Base-by-base conservation (phyloP, 805 yeast species). In the Kockiozyma suomiensis region DNA sequence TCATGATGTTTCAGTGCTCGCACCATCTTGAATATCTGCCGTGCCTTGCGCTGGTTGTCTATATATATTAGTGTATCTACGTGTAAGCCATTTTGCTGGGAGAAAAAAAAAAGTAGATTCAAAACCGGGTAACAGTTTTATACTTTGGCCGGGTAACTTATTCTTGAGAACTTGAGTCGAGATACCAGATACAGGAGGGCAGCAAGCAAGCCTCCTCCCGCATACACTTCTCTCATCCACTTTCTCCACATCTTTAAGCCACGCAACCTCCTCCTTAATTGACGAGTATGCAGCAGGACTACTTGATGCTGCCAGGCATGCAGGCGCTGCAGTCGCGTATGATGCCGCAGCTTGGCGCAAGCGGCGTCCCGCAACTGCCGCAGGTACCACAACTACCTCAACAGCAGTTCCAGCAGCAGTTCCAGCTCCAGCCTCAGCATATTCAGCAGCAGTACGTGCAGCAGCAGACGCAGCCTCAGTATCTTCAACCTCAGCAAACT, bases 1-100 rank as follows among this genome's bases (percentile, higher is more conserved):
- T 94, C 99, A 75, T 94, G 99, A 77, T 88, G 90, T 74, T 94
- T 94, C 62, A 94, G 82, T 69, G 88, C 81, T 74, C 99, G 82
- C 50, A 88, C 96, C 96, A 88, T 88, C 43, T 40, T 76, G 4
- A 23, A 5, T n/a, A 3, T 40, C 25, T 19, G 15, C 17, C 15
- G n/a, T 32, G 37, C 7, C 13, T 6, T 19, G 10, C 6, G 21
- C 43, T 13, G 21, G 21, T 40, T n/a, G 33, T 30, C 6, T 30
- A 30, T 30, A 30, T 30, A 30, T 30, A 30, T 30, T 30, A 13
- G 41, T 30, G 33, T 10, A 30, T 6, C 33, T 30, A 30, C n/a
- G n/a, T n/a, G n/a, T n/a, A 30, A 30, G 10, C 10, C 10, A 6
- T 7, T 30, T 30, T 10, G 33, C 33, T 30, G 33, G 33, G 33